phyloP scores from a whole-genome alignment of 306 rosid species.

The Cotoneaster glaucophyllus region DNA sequence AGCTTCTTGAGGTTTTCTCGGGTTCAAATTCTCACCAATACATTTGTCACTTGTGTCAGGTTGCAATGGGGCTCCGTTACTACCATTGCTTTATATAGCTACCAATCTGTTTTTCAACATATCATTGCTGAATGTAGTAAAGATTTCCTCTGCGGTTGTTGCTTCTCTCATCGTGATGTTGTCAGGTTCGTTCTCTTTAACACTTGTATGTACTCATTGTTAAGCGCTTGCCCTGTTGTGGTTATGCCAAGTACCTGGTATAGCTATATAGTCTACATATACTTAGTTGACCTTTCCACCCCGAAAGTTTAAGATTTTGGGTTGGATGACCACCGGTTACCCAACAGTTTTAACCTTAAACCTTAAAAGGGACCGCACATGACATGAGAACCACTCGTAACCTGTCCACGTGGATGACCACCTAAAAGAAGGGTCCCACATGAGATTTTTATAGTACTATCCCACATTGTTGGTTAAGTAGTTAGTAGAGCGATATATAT shows the following conservation, averaged over 20 bases:
- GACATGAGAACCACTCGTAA: too few relatives aligned
- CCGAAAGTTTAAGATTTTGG: neutral
- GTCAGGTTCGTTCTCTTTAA: slow-evolving; percentile 52
- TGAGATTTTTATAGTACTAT: neutral
- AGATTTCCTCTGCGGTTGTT: slow-evolving; percentile 73
- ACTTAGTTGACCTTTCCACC: neutral
- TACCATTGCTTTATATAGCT: slow-evolving; percentile 67
- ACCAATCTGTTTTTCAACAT: slow-evolving; percentile 74
- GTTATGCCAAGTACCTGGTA: neutral
- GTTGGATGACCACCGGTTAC: too few relatives aligned
- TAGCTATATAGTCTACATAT: neutral
- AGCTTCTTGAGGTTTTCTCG: neutral
- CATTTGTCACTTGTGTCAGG: slow-evolving; percentile 31
- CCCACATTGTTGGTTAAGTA: too few relatives aligned
- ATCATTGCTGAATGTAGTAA: slow-evolving; percentile 60
- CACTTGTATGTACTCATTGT: neutral
- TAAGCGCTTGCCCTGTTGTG: too few relatives aligned
- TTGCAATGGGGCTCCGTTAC: slow-evolving; percentile 84
- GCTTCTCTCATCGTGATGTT: slow-evolving; percentile 73
- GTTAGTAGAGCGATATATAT: too few relatives aligned
- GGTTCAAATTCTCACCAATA: neutral
- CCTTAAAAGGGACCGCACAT: too few relatives aligned
- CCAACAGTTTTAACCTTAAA: too few relatives aligned
- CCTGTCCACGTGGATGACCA: neutral
- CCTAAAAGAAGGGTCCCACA: neutral